Conservation (phyloP, 495 filamentous ascomycete species). For the Trichoderma virens region DNA sequence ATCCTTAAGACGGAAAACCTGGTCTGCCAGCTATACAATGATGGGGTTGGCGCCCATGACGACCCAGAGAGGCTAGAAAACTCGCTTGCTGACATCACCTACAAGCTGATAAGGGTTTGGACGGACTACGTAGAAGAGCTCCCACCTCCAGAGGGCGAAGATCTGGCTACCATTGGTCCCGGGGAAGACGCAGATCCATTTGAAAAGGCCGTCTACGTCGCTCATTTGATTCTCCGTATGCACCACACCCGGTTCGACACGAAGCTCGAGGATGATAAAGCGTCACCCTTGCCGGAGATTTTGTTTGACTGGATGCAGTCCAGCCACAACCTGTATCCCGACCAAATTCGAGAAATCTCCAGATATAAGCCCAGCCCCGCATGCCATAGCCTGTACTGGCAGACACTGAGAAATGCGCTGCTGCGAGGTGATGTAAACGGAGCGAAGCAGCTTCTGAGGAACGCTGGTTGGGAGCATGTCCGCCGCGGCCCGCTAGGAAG, state of each 20-base stretch:
- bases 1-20: slow-evolving; percentile 49
- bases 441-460: slow-evolving; percentile 54
- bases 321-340: slow-evolving; percentile 54
- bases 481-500: slow-evolving; percentile 40
- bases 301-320: slow-evolving; percentile 72
- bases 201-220: slow-evolving; percentile 66
- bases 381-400: slow-evolving; percentile 71
- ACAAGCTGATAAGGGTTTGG: slow-evolving; percentile 54
- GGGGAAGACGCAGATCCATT: slow-evolving; percentile 48
- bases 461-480: slow-evolving; percentile 68
- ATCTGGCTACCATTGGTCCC: slow-evolving; percentile 55
- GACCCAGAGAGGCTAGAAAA: slow-evolving; percentile 47
- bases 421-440: slow-evolving; percentile 63
- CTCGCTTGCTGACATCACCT: slow-evolving; percentile 46
- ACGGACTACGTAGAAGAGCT: slow-evolving; percentile 38
- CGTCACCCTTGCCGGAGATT: slow-evolving; percentile 56
- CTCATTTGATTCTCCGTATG: slow-evolving; percentile 60
- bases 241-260: slow-evolving; percentile 55
- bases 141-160: slow-evolving; percentile 41
- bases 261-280: slow-evolving; percentile 26
- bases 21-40: slow-evolving; percentile 47
- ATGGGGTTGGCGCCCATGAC: slow-evolving; percentile 44
- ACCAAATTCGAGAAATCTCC: slow-evolving; percentile 52
- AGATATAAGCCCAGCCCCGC: slow-evolving; percentile 61
- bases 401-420: slow-evolving; percentile 56